Evolutionary conservation across 2,329 filamentous ascomycete genomes (phyloP).

Genomic region (Teratosphaeria gauchensis): DNA sequence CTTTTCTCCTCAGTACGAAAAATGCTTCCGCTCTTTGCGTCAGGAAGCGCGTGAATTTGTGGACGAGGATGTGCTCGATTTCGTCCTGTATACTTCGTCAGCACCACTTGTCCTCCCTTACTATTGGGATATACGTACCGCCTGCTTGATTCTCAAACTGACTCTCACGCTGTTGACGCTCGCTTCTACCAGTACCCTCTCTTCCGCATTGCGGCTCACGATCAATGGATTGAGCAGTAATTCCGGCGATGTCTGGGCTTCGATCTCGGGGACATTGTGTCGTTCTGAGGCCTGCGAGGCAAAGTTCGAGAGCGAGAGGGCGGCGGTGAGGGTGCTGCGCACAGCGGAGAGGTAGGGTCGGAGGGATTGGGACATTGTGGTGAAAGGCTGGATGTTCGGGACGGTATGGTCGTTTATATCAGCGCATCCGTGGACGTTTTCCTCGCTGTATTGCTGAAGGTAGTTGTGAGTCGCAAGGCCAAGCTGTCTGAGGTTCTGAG

Average conservation of each 20-base stretch:
- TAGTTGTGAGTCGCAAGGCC: neutral
- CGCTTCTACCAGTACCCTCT: conserved; percentile 90
- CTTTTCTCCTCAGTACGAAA: conserved; percentile 90
- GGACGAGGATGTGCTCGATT: conserved; percentile 94
- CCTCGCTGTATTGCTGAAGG: neutral
- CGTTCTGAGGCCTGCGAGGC: conserved; percentile 92
- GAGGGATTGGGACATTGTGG: conserved; percentile 73
- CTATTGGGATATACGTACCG: conserved; percentile 25
- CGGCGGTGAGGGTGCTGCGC: conserved; percentile 84
- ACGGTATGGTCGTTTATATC: neutral
- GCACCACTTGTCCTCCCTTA: too few relatives aligned
- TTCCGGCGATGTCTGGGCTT: conserved; percentile 86
- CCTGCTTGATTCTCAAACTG: conserved; percentile 98
- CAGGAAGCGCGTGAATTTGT: conserved; percentile 96
- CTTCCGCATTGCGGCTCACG: conserved; percentile 91
- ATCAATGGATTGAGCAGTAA: conserved; percentile 84
- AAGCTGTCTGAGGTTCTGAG: neutral
- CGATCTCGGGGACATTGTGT: conserved; percentile 96
- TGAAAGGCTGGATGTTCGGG: neutral
- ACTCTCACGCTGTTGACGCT: conserved; percentile 95
- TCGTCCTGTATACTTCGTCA: conserved; percentile 49
- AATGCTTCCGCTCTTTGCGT: conserved; percentile 94
- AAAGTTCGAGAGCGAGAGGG: conserved; percentile 91
- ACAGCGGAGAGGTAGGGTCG: conserved; percentile 95
- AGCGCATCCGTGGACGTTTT: neutral